Evolutionary conservation across 768 basidiomycete species (phyloP), one percentile per base, ranked within the genome.

Genomic region (Termitomyces sp.): DNA sequence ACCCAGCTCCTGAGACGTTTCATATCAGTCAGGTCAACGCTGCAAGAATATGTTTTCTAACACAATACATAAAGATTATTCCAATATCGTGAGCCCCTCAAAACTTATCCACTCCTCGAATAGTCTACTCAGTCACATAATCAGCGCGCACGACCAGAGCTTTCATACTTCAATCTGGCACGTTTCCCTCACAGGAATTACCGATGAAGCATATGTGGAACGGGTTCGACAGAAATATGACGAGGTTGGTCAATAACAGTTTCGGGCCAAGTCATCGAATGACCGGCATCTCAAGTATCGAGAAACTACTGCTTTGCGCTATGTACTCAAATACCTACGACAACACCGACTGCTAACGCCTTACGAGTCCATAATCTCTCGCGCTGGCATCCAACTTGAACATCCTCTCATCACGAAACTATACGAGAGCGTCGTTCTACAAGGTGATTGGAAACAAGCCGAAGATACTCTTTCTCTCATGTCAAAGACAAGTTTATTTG

Each of bases 141-240:
- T 6, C 53, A 91, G 90, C 38, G 84, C 87, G 5, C 86, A 90
- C 68, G 82, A 79, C 1, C 83, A 79, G 59, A 86, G 81, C 63
- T 92, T 87, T 66, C 89, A 92, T 63, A 83, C 84, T 23, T 91
- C 90, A 1, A 84, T 93, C 53, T 93, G 91, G 91, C 77, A 86
- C 61, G 75, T 92, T 27, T 69, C 84, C 1, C 62, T 92, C 54
- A 70, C 75, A 4, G 91, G 90, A 1, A 82, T 88, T 31, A 71
- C 66, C 1, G 82, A 89, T 23, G 72, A 79, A 47, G 65, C 69
- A 5, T 81, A 78, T 45, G 85, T 92, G n/a, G 80, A 85, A 55
- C 70, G 74, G 59, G 74, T 85, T 19, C 73, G 77, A 38, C 63
- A 62, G 27, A 73, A 67, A 57, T 85, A 90, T 61, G 84, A 89